Conservation (phyloP, 2,329 filamentous ascomycete genomes). For the Albifimbria verrucaria region DNA sequence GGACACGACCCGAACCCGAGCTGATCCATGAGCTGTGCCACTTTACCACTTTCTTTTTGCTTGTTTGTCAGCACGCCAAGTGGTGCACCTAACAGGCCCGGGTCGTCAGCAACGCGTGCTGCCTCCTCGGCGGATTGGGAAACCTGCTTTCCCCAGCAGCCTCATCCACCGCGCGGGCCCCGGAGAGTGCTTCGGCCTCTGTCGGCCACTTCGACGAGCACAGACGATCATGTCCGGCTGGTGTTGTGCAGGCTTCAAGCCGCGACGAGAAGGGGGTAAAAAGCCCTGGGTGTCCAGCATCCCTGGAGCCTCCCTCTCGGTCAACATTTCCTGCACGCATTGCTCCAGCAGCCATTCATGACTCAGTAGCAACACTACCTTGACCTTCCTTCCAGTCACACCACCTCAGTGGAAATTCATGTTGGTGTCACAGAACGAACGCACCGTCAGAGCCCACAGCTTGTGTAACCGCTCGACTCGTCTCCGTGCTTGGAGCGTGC, state of each 20-base stretch:
- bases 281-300: neutral
- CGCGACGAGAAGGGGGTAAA: neutral
- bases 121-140: neutral
- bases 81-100: neutral
- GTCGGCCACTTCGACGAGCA: too few relatives aligned
- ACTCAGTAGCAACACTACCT: neutral
- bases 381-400: neutral
- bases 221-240: neutral
- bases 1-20: too few relatives aligned
- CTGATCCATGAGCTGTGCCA: neutral
- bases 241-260: neutral
- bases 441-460: neutral
- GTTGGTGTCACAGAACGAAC: neutral
- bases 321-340: neutral
- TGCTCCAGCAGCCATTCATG: neutral
- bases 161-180: neutral
- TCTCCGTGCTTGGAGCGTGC: neutral
- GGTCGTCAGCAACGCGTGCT: neutral
- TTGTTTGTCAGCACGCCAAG: neutral
- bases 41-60: neutral
- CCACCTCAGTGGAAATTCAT: neutral
- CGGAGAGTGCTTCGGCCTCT: neutral
- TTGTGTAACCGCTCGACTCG: neutral
- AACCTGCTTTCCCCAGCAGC: neutral
- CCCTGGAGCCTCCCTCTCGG: neutral